Percentiles rank a stretch among this genome's conserved stretches.
Conservation (phyloP, 768 basidiomycete genomes). For the Russula foetens region DNA sequence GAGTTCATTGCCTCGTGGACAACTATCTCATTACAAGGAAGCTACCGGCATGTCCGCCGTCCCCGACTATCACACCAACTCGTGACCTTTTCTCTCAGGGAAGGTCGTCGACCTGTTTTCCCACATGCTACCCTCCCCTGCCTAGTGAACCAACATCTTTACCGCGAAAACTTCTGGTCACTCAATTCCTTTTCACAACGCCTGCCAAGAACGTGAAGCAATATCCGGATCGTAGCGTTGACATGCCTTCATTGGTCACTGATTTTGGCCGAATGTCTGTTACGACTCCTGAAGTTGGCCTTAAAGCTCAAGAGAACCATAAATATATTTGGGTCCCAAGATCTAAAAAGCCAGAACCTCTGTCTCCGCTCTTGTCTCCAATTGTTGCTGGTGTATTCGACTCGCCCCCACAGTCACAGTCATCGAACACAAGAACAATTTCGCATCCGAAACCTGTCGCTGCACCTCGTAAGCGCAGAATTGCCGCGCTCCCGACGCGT, state of each 20-base stretch:
- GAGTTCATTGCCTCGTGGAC: not conserved
- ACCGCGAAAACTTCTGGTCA: not conserved
- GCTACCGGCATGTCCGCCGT: not conserved
- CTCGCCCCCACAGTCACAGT: not conserved
- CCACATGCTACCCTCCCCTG: not conserved
- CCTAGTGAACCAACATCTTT: not conserved
- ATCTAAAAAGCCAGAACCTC: not conserved
- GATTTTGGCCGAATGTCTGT: not conserved
- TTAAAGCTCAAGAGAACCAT: not conserved
- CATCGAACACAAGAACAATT: no score
- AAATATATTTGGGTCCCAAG: not conserved
- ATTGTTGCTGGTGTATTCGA: not conserved
- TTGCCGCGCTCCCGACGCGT: conserved; percentile 5
- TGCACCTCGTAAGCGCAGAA: conserved; percentile 1
- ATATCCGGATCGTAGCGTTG: not conserved
- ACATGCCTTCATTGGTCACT: not conserved
- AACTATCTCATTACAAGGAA: not conserved
- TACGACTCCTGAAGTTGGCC: not conserved
- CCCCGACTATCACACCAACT: not conserved
- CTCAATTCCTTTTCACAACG: not conserved
- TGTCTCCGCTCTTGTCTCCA: not conserved
- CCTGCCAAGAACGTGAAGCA: no score
- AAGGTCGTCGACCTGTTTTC: not conserved
- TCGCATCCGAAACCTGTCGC: not conserved
- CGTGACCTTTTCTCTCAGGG: not conserved